Base-by-base conservation (phyloP, 1,284 basidiomycete species). In the Stygiomarasmius scandens region DNA sequence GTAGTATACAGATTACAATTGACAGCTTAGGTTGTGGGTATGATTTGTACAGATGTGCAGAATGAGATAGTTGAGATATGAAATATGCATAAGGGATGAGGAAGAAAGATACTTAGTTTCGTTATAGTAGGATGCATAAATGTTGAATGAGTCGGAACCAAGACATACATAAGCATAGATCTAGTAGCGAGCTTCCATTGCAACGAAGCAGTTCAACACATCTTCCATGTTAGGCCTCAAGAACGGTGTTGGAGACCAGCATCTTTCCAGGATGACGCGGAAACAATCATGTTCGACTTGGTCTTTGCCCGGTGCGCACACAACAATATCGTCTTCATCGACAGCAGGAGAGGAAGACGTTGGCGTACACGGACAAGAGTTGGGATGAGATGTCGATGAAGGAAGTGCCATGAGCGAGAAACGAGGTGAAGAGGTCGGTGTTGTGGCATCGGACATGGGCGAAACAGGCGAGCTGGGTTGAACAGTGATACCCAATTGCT, bases 181-280 rank as follows among this genome's bases (percentile, higher is more conserved):
- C n/a, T n/a, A 6, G 29, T 32, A 6, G 12, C 12, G 29, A 41
- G 38, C 38, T 16, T 41, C 38, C 38, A 41, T 41, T 16, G 38
- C 16, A 6, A 19, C n/a, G n/a, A 41, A 19, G 5, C 38, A 41
- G 16, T 34, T 24, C 8, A 52, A 22, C 24, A 57, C 55, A 10
- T 57, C 55, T 27, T 57, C 55, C 55, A 57, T 57, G 38, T n/a
- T 57, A 3, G 55, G 55, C 8, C 55, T 49, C 23, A 49, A 6
- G 19, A 23, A 41, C n/a, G 55, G 34, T 22, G 25, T 14, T 12
- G 16, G 16, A 23, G 70, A 64, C 82, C 82, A 84, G 61, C 82
- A 83, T 32, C 65, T 63, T 41, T 79, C 72, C 55, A 82, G 63
- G 50, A 76, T 63, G 8, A 57, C 58, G 73, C 77, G 76, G 60